Evolutionary conservation across 805 yeast species (phyloP), one percentile per base, ranked within the genome.

Genomic region (Saturnispora ahearnii): DNA sequence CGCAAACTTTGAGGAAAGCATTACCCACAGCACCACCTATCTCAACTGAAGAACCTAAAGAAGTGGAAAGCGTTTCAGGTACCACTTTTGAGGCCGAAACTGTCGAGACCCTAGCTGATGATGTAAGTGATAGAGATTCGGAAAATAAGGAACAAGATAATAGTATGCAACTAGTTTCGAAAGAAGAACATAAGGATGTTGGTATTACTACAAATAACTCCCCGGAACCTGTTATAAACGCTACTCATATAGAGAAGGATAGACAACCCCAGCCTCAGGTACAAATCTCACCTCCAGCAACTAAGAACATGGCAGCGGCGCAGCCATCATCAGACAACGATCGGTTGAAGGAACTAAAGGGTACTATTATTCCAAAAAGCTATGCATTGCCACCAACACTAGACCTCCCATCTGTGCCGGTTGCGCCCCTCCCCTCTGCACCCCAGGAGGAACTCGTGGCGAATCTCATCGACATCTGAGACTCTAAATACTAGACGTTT

Each of bases 401-500:
- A 5, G 45, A 40, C 13, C 31, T 47, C 13, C 50, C 50, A 5
- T 21, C 28, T 10, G 50, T 41, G 2, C 50, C 50, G 7, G 15
- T 15, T 15, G 45, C 30, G 8, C 40, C 40, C 7, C 18, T 47
- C 3, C 50, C 50, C 8, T 45, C 51, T 32, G 37, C 44, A 11
- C 36, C 45, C 1, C 44, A 50, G 24, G 55, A 48, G 28, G 51
- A 51, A 12, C 46, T 42, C 13, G 44, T 53, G 11, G 53, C 48
- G 3, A 53, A 53, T 21, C 48, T 53, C 15, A 53, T 53, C 18
- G 55, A 53, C 22, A 48, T 53, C 24, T 53, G 41, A 31, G 2
- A 29, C 26, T 34, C 24, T 36, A 36, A 26, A 18, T n/a, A 34
- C 15, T 34, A 34, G 11, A 18, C 12, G 34, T 32, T 36, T 18